Evolutionary conservation across 2,329 filamentous ascomycete species (phyloP).

Genomic region (Colletotrichum higginsianum): DNA sequence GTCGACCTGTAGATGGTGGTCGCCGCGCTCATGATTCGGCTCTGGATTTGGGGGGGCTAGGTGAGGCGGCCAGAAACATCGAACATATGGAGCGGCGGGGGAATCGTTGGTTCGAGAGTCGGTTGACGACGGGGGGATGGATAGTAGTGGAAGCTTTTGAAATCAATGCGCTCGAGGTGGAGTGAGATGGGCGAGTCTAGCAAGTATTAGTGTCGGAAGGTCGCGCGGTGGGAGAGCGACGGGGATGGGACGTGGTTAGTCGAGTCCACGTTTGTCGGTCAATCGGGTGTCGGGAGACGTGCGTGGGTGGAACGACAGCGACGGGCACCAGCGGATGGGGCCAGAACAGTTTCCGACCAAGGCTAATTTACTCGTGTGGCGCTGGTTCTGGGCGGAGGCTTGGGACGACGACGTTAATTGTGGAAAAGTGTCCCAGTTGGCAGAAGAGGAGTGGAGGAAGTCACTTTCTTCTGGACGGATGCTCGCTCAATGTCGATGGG

Average conservation of each 20-base stretch:
- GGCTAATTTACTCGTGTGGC: constrained; percentile 1
- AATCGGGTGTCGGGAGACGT: constrained; percentile 29
- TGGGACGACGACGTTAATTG: background rate
- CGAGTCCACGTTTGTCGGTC: constrained; percentile 25
- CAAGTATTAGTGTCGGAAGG: background rate
- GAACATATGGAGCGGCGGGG: constrained; percentile 23
- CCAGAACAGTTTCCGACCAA: constrained; percentile 13
- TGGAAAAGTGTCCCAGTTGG: constrained; percentile 21
- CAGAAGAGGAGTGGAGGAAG: constrained; percentile 5
- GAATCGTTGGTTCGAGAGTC: constrained; percentile 13
- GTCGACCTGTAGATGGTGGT: constrained; percentile 21
- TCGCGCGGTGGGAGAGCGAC: constrained; percentile 10
- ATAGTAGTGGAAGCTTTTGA: constrained; percentile 18
- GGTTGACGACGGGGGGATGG: background rate
- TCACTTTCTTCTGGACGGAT: background rate
- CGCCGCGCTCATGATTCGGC: constrained; percentile 33
- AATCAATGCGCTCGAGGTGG: constrained; percentile 15
- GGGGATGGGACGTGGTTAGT: constrained; percentile 34
- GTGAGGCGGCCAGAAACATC: constrained; percentile 10
- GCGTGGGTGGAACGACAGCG: constrained; percentile 33
- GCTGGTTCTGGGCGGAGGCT: background rate
- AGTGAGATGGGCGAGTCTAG: constrained; percentile 24
- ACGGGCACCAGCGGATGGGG: constrained; percentile 26
- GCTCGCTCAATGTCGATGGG: background rate
- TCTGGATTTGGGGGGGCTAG: constrained; percentile 17